Conservation (phyloP, 176 grass and related monocot species). For the Oryza officinalis region DNA sequence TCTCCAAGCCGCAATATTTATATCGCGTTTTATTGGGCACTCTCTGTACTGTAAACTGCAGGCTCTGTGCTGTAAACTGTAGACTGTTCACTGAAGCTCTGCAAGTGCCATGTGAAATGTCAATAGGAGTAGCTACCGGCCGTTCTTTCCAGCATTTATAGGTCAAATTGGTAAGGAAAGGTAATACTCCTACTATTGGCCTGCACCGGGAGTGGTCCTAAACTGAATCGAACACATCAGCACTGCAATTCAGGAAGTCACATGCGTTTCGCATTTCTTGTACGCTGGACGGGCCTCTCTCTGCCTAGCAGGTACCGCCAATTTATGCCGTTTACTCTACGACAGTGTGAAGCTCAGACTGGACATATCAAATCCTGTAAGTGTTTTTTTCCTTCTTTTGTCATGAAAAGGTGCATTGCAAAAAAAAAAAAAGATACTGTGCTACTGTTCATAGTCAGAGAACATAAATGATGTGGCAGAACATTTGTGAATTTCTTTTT, state of each 20-base stretch:
- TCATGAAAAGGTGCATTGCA: background rate
- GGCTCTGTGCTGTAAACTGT: background rate
- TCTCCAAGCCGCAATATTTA: too few species aligned
- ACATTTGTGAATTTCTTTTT: background rate
- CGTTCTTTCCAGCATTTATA: background rate
- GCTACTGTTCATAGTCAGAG: background rate
- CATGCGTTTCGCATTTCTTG: slow-evolving; percentile 35
- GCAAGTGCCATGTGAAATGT: background rate
- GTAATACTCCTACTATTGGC: background rate
- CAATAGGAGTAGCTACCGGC: background rate
- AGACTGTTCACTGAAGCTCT: background rate
- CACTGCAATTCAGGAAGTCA: slow-evolving; percentile 5
- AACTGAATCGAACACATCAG: background rate
- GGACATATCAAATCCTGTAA: too few species aligned
- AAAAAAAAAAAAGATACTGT: background rate
- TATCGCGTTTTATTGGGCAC: background rate
- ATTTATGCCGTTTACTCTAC: background rate
- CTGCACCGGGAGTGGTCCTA: background rate
- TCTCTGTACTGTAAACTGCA: background rate
- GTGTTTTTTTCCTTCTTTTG: background rate
- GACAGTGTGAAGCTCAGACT: background rate
- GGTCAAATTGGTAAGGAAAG: background rate
- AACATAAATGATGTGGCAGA: background rate
- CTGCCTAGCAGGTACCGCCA: background rate
- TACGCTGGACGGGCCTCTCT: background rate